phyloP scores from a whole-genome alignment of 768 basidiomycete species.

The Cystobasidium onofrii region DNA sequence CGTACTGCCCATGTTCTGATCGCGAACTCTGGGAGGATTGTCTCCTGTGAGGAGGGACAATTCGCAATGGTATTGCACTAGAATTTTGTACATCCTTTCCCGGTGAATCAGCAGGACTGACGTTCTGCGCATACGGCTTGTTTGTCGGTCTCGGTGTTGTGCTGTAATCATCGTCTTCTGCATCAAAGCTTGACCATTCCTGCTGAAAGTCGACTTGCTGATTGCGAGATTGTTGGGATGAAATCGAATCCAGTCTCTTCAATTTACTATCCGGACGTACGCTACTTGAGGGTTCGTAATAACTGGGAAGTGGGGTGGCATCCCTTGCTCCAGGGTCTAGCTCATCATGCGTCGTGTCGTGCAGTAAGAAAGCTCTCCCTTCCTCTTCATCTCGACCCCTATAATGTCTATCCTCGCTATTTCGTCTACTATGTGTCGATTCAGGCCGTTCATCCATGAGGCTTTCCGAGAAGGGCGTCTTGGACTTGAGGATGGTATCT shows the following conservation, averaged over 20 bases:
- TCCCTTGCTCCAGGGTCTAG: background rate
- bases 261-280: background rate
- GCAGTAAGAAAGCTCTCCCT: background rate
- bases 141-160: background rate
- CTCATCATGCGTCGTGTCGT: background rate
- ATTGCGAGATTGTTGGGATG: background rate
- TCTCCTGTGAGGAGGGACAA: background rate
- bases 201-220: background rate
- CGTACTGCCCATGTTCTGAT: background rate
- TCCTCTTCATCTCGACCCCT: constrained; percentile 7
- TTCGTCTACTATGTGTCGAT: background rate
- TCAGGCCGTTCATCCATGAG: background rate
- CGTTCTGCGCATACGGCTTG: background rate
- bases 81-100: background rate
- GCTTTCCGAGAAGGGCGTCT: background rate
- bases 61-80: background rate
- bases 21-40: background rate
- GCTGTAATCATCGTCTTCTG: background rate
- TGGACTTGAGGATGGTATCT: constrained; percentile 72
- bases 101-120: background rate
- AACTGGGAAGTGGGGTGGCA: background rate
- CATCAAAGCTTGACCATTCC: background rate
- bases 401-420: background rate
- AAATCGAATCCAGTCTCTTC: background rate
- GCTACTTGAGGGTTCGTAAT: background rate